Conservation (phyloP, 2,329 filamentous ascomycete species). For the Pseudocercospora ulei region DNA sequence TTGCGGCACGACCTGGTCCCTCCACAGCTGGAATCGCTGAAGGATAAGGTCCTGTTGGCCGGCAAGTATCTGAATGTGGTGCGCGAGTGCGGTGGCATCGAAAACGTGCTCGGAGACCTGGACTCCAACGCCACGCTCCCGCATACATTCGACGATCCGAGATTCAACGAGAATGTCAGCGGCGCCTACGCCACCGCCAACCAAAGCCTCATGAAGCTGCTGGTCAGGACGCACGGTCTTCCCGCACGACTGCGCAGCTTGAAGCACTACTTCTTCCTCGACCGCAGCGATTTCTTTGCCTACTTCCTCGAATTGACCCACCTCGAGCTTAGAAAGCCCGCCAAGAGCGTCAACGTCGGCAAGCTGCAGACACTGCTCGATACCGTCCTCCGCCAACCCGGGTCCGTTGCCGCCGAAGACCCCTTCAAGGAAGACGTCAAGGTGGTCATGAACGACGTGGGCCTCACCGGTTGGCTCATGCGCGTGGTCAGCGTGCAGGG, state of each 20-base stretch:
- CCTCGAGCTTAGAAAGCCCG: conserved; percentile 73
- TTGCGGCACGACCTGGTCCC: conserved; percentile 85
- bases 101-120: conserved; percentile 48
- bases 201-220: conserved; percentile 77
- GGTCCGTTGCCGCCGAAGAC: conserved; percentile 84
- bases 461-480: conserved; percentile 86
- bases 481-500: conserved; percentile 94
- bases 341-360: conserved; percentile 76
- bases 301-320: conserved; percentile 90
- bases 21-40: conserved; percentile 79
- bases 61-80: conserved; percentile 98
- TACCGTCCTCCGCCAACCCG: conserved; percentile 87
- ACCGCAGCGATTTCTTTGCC: conserved; percentile 94
- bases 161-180: conserved; percentile 93
- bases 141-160: conserved; percentile 76
- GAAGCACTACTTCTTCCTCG: conserved; percentile 98
- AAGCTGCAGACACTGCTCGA: conserved; percentile 96
- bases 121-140: conserved; percentile 88
- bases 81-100: conserved; percentile 88
- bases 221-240: conserved; percentile 85
- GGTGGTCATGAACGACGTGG: conserved; percentile 91
- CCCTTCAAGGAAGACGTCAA: conserved; percentile 98
- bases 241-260: conserved; percentile 78
- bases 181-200: conserved; percentile 92
- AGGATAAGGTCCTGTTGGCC: conserved; percentile 86